Conservation (phyloP, 2,329 filamentous ascomycete genomes). For the Colletotrichum camelliae region DNA sequence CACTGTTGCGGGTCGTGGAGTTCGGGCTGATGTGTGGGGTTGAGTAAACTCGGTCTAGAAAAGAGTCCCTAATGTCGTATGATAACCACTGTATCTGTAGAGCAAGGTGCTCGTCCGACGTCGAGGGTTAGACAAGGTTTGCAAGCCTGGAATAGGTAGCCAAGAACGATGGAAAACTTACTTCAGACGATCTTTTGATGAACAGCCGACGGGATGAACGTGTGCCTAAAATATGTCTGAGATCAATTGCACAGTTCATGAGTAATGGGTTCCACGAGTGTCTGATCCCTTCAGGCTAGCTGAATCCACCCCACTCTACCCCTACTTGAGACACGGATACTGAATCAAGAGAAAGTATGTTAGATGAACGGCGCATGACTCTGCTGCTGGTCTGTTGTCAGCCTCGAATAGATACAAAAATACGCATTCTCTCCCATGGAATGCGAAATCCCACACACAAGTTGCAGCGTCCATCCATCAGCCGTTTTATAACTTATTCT, state of each 20-base stretch:
- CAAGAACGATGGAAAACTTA: background rate
- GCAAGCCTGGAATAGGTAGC: background rate
- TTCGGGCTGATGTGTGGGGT: background rate
- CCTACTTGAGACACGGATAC: no score
- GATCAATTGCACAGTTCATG: background rate
- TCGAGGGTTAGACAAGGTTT: background rate
- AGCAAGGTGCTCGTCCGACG: no score
- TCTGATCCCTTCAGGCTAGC: background rate
- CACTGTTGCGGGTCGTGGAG: background rate
- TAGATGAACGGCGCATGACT: no score
- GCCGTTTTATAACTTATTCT: no score
- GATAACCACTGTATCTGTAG: no score
- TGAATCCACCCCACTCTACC: background rate
- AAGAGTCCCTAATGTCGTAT: background rate
- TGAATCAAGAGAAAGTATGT: no score
- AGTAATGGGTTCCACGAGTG: background rate
- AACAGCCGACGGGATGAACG: background rate
- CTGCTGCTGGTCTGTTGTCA: no score
- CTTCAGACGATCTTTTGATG: background rate
- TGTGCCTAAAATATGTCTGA: accelerated
- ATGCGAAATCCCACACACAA: no score
- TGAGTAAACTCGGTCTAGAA: background rate
- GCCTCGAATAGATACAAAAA: no score
- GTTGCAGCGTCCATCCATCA: no score
- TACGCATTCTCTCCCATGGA: no score